These are phyloP conservation scores for Fraxinus baroniana DNA, from an alignment of 305 asterid genomes.

Conservation along the genomic window DNA sequence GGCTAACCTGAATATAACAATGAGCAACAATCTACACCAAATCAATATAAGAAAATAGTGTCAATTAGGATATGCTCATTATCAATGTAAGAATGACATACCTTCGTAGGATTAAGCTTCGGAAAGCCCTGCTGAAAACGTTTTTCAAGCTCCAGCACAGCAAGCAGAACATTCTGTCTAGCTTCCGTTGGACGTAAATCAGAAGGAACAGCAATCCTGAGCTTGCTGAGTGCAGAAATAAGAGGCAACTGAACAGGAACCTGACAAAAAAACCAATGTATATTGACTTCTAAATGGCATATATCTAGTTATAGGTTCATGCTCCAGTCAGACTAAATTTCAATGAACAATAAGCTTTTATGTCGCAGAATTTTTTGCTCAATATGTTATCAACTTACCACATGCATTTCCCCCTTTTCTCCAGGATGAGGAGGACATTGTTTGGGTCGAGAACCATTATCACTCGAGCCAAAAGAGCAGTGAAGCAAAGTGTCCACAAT, in stretches of 20 bases:
- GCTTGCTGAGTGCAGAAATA: constrained; percentile 83
- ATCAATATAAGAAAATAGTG: constrained; percentile 13
- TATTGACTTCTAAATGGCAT: not conserved
- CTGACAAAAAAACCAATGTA: constrained; percentile 37
- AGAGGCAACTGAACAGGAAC: constrained; percentile 95
- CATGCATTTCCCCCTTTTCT: constrained; percentile 98
- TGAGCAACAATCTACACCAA: constrained; percentile 1
- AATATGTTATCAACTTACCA: constrained; percentile 51
- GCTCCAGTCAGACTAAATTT: constrained; percentile 7
- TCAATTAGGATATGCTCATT: constrained; percentile 17
- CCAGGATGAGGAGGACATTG: constrained; percentile 89
- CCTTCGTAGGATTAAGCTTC: constrained; percentile 89
- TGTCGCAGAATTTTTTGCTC: not conserved
- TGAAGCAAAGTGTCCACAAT: constrained; percentile 88
- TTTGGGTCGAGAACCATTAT: constrained; percentile 76
- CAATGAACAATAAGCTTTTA: constrained; percentile 3
- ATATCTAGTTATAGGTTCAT: not conserved
- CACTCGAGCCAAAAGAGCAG: constrained; percentile 71
- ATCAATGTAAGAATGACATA: constrained; percentile 28
- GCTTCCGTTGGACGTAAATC: constrained; percentile 93
- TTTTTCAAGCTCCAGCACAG: constrained; percentile 80
- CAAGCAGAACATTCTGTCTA: constrained; percentile 77
- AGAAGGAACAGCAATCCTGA: constrained; percentile 75
- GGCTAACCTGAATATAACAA: constrained; percentile 14
- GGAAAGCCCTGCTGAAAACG: constrained; percentile 94